phyloP scores from a whole-genome alignment of 116 monocot genomes.

The Cymodocea nodosa region DNA sequence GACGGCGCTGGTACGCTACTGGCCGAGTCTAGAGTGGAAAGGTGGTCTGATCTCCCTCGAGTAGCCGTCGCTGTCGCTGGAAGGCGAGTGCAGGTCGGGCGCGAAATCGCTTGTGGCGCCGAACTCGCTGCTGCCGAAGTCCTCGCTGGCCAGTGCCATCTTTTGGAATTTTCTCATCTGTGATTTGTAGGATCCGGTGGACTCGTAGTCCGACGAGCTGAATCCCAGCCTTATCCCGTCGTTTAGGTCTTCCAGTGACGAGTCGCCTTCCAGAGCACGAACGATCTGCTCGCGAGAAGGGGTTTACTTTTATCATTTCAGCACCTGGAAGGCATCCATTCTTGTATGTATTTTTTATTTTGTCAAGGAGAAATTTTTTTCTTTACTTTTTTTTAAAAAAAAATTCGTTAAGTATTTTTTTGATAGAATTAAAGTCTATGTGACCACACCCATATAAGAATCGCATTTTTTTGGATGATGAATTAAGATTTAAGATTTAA shows the following conservation, averaged over 20 bases:
- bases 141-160: constrained; percentile 32
- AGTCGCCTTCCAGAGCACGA: constrained; percentile 64
- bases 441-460: no score
- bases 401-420: no score
- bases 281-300: constrained; percentile 32
- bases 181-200: constrained; percentile 29
- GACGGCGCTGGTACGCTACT: neutral
- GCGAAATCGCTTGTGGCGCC: constrained; percentile 50
- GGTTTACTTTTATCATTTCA: no score
- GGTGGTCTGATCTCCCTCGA: constrained; percentile 27
- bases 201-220: constrained; percentile 45
- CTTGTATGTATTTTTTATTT: no score
- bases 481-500: no score
- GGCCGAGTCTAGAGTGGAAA: neutral
- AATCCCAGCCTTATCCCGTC: constrained; percentile 56
- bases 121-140: constrained; percentile 41
- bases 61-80: constrained; percentile 26
- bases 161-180: constrained; percentile 38
- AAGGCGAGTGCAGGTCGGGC: constrained; percentile 26
- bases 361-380: no score
- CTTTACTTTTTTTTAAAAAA: no score
- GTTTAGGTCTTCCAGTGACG: constrained; percentile 59
- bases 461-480: no score
- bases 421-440: no score
- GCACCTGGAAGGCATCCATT: no score